These are phyloP conservation scores for Xylaria grammica DNA, from an alignment of 495 filamentous ascomycete genomes.

Conservation along the genomic window DNA sequence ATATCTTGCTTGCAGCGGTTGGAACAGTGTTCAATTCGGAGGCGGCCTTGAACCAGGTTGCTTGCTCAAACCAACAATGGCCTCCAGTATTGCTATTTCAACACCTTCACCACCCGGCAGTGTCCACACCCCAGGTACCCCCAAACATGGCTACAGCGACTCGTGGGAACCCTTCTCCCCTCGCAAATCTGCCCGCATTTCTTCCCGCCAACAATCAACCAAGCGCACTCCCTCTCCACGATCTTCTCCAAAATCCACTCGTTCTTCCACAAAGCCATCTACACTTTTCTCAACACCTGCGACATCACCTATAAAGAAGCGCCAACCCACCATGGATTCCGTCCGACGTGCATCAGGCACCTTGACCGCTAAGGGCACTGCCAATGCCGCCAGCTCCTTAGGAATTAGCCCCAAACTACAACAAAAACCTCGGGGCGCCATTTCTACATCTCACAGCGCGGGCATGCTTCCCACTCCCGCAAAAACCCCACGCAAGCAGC, in stretches of 20 bases:
- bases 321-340: slow-evolving; percentile 38
- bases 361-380: slow-evolving; percentile 40
- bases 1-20: neutral
- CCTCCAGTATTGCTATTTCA: slow-evolving; percentile 39
- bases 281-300: slow-evolving; percentile 46
- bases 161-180: slow-evolving; percentile 71
- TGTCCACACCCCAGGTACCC: slow-evolving; percentile 72
- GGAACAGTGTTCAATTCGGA: slow-evolving; percentile 5
- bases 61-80: slow-evolving; percentile 30
- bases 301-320: slow-evolving; percentile 61
- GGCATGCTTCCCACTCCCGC: slow-evolving; percentile 84
- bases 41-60: slow-evolving; percentile 9
- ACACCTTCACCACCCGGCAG: slow-evolving; percentile 69
- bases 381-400: slow-evolving; percentile 43
- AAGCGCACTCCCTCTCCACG: slow-evolving; percentile 53
- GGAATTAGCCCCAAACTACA: slow-evolving; percentile 30
- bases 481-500: slow-evolving; percentile 84
- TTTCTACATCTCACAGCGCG: slow-evolving; percentile 25
- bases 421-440: slow-evolving; percentile 28
- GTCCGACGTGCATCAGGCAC: slow-evolving; percentile 47
- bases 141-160: slow-evolving; percentile 73
- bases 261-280: slow-evolving; percentile 37
- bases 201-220: slow-evolving; percentile 40
- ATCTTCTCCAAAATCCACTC: slow-evolving; percentile 38
- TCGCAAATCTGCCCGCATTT: slow-evolving; percentile 61